Conservation (phyloP, 225 moss, liverwort and hornwort genomes). For the Pseudoscleropodium purum region DNA sequence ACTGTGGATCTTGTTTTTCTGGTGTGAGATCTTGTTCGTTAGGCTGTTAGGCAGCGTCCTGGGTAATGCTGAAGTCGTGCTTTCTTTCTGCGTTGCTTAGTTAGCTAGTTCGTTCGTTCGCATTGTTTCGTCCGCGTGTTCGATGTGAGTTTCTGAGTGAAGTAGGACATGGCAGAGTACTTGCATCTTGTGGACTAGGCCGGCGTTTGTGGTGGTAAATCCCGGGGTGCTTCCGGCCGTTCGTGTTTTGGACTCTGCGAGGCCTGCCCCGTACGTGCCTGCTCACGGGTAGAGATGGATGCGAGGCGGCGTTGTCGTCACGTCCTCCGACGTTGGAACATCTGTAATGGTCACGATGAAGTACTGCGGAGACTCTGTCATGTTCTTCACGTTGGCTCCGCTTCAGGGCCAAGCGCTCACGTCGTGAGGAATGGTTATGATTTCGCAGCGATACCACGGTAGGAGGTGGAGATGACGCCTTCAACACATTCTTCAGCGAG, state of each 20-base stretch:
- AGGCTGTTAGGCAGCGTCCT: neutral
- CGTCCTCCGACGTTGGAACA: neutral
- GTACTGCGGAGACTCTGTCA: neutral
- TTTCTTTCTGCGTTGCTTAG: neutral
- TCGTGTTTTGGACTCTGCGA: neutral
- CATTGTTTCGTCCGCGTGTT: neutral
- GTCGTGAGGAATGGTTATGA: neutral
- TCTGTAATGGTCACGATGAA: neutral
- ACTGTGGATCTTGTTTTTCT: neutral
- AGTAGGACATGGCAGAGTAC: neutral
- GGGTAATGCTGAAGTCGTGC: neutral
- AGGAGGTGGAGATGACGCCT: constrained; percentile 51
- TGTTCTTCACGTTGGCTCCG: neutral
- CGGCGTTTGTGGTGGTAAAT: neutral
- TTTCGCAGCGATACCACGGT: constrained; percentile 26
- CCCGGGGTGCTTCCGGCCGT: neutral
- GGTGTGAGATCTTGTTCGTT: neutral
- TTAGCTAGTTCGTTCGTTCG: neutral
- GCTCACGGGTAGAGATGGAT: neutral
- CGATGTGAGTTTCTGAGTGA: neutral
- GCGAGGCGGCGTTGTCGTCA: neutral
- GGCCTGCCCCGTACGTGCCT: neutral
- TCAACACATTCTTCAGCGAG: constrained; percentile 59
- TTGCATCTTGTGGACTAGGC: neutral
- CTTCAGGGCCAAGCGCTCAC: neutral